phyloP scores from a whole-genome alignment of 1,139 yeast genomes.

The Lodderomyces orthopsilosis region DNA sequence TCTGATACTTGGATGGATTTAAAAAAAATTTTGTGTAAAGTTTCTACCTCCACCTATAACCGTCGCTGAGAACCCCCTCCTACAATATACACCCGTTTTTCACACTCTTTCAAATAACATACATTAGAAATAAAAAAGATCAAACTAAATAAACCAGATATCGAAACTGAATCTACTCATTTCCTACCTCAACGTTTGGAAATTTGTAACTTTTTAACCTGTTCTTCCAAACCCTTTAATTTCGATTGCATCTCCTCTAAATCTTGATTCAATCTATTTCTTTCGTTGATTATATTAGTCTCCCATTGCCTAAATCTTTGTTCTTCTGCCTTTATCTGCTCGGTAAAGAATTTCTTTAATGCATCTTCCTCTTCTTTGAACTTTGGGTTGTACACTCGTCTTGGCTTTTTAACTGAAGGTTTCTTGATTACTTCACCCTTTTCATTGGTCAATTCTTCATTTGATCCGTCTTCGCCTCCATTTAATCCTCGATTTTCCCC shows the following conservation, averaged over 20 bases:
- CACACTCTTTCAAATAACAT: background rate
- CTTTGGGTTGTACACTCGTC: conserved; percentile 75
- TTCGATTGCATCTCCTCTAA: conserved; percentile 82
- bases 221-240: conserved; percentile 69
- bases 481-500: conserved; percentile 26
- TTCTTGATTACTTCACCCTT: conserved; percentile 36
- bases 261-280: conserved; percentile 91
- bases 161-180: background rate
- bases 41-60: conserved; percentile 4
- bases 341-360: conserved; percentile 92
- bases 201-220: conserved; percentile 65
- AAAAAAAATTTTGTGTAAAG: background rate
- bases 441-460: conserved; percentile 30
- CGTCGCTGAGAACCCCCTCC: conserved; percentile 1
- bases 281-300: conserved; percentile 88
- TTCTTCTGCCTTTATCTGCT: conserved; percentile 95
- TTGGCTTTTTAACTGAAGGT: conserved; percentile 42
- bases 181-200: conserved; percentile 28
- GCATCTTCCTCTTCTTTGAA: conserved; percentile 96
- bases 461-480: conserved; percentile 22
- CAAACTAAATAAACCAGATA: background rate
- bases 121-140: conserved; percentile 2
- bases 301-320: conserved; percentile 98
- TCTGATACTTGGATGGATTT: background rate
- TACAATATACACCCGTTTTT: background rate